Percentiles rank a stretch among this genome's conserved stretches.
Evolutionary conservation across 2,329 filamentous ascomycete species (phyloP).

Genomic region (Botrytis sinoallii): DNA sequence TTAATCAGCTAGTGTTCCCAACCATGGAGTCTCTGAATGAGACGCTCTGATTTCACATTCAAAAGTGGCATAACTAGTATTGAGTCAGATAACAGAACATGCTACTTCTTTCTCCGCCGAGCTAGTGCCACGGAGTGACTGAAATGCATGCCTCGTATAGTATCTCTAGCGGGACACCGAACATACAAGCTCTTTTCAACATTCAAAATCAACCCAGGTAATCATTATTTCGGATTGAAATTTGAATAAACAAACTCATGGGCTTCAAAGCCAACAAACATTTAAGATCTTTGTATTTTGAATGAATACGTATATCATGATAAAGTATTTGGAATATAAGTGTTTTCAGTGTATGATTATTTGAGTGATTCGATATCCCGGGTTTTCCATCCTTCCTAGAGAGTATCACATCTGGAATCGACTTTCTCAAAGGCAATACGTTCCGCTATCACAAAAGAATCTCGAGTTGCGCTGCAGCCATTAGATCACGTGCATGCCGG

Average conservation of each 20-base stretch:
- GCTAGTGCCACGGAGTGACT: slow-evolving; percentile 3
- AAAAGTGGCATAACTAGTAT: background rate
- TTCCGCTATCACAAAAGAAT: background rate
- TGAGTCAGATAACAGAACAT: background rate
- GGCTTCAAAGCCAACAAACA: background rate
- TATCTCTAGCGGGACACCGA: background rate
- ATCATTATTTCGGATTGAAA: background rate
- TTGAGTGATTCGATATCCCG: background rate
- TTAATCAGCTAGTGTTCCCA: background rate
- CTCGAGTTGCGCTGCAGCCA: background rate
- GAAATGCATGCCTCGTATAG: background rate
- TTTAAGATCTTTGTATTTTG: background rate
- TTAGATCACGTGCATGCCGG: background rate
- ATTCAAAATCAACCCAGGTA: background rate
- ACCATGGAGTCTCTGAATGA: background rate
- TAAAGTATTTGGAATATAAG: background rate
- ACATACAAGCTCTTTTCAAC: background rate
- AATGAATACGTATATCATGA: background rate
- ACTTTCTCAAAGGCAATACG: background rate
- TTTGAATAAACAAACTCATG: background rate
- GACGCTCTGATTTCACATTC: background rate
- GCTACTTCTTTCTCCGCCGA: too few species aligned
- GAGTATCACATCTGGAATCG: background rate
- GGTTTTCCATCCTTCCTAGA: background rate
- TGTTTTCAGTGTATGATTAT: background rate